Conservation (phyloP, 495 filamentous ascomycete genomes). For the Lichina pygmaea region DNA sequence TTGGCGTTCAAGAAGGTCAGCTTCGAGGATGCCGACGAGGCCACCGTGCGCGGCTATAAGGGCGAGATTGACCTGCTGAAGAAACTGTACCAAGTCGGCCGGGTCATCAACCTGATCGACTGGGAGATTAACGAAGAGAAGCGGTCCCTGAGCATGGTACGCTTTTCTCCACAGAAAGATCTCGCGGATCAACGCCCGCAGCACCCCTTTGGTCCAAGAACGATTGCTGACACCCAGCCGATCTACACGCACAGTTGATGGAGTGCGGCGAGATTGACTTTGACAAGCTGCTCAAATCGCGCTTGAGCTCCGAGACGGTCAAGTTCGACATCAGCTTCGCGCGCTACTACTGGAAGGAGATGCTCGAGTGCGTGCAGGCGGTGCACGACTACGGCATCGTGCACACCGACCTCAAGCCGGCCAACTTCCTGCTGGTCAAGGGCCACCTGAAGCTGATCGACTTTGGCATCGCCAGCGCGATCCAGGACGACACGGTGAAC, state of each 20-base stretch:
- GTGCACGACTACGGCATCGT: slow-evolving; percentile 80
- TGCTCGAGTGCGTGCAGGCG: slow-evolving; percentile 81
- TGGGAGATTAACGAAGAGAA: slow-evolving; percentile 82
- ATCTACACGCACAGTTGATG: slow-evolving; percentile 35
- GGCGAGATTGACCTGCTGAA: slow-evolving; percentile 86
- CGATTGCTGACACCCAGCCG: slow-evolving; percentile 3
- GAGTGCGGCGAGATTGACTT: slow-evolving; percentile 93
- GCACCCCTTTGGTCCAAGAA: neutral
- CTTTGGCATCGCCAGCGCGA: slow-evolving; percentile 94
- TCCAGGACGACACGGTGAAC: slow-evolving; percentile 89
- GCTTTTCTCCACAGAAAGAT: slow-evolving; percentile 7
- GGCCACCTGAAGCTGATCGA: slow-evolving; percentile 71
- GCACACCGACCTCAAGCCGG: slow-evolving; percentile 87
- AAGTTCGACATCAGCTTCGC: slow-evolving; percentile 68
- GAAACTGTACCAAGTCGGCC: slow-evolving; percentile 54
- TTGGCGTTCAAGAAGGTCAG: slow-evolving; percentile 85
- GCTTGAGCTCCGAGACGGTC: slow-evolving; percentile 43
- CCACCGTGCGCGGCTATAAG: slow-evolving; percentile 67
- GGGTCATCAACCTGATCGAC: slow-evolving; percentile 74
- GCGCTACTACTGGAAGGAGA: slow-evolving; percentile 96
- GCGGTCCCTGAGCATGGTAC: slow-evolving; percentile 55
- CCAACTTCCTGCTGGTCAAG: slow-evolving; percentile 75
- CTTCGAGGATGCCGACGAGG: slow-evolving; percentile 66
- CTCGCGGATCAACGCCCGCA: neutral
- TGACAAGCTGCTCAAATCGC: slow-evolving; percentile 54